phyloP scores from a whole-genome alignment of 129 eudicot species.

The Deinandra increscens region DNA sequence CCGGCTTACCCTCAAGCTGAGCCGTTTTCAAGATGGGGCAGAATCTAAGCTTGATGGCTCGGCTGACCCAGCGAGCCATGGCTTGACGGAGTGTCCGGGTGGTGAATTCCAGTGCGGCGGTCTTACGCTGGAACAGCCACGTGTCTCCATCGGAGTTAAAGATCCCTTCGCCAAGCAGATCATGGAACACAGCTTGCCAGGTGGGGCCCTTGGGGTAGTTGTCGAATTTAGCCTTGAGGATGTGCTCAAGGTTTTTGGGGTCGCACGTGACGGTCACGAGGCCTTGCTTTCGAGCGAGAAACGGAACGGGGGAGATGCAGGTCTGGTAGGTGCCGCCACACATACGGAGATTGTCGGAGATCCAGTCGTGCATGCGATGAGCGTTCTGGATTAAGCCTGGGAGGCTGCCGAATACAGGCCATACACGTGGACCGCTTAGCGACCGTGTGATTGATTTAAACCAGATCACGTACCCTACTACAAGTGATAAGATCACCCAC shows the following conservation, averaged over 20 bases:
- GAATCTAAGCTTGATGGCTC: slow-evolving; percentile 57
- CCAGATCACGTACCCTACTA: slow-evolving; percentile 48
- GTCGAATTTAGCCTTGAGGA: slow-evolving; percentile 56
- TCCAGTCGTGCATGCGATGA: slow-evolving; percentile 67
- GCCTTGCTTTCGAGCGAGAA: slow-evolving; percentile 63
- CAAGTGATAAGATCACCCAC: slow-evolving; percentile 34
- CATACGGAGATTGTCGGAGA: slow-evolving; percentile 57
- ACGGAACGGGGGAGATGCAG: slow-evolving; percentile 49
- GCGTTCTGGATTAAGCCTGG: slow-evolving; percentile 59
- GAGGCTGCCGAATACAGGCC: slow-evolving; percentile 67
- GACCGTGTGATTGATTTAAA: slow-evolving; percentile 45
- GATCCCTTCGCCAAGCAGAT: slow-evolving; percentile 66
- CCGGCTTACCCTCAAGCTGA: slow-evolving; percentile 49
- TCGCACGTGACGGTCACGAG: slow-evolving; percentile 80
- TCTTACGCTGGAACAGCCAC: slow-evolving; percentile 79
- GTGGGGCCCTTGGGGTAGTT: slow-evolving; percentile 80
- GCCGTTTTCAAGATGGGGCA: slow-evolving; percentile 60
- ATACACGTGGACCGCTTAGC: slow-evolving; percentile 57
- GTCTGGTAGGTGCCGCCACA: slow-evolving; percentile 78
- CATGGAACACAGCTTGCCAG: slow-evolving; percentile 78
- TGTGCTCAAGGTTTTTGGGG: slow-evolving; percentile 66
- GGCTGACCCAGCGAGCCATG: slow-evolving; percentile 85
- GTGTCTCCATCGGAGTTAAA: slow-evolving; percentile 77
- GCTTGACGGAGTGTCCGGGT: slow-evolving; percentile 75
- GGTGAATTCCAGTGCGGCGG: slow-evolving; percentile 74